Conservation (phyloP, 306 rosid genomes). For the Cicer chorassanicum region DNA sequence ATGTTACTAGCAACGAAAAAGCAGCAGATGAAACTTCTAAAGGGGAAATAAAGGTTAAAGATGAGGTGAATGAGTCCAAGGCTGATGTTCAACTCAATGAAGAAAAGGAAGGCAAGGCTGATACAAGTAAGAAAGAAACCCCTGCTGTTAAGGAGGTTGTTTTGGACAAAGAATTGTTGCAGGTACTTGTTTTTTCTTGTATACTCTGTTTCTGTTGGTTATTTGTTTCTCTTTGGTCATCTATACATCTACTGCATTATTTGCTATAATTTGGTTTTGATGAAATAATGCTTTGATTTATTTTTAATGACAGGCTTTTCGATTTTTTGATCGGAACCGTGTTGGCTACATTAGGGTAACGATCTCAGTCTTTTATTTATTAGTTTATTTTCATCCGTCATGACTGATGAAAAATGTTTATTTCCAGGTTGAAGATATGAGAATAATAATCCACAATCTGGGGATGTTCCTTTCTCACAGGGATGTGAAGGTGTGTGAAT, state of each 20-base stretch:
- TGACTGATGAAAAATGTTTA: constrained; percentile 32
- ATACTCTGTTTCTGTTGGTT: not conserved
- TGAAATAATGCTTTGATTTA: constrained; percentile 30
- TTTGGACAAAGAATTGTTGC: constrained; percentile 79
- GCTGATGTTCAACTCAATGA: constrained; percentile 46
- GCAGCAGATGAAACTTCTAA: constrained; percentile 51
- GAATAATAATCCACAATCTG: constrained; percentile 76
- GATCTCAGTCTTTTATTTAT: not conserved
- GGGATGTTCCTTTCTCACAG: constrained; percentile 91
- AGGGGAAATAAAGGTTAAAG: constrained; percentile 52
- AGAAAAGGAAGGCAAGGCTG: constrained; percentile 57
- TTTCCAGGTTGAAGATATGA: constrained; percentile 94
- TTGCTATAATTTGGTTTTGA: not conserved
- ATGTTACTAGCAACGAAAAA: constrained; percentile 48
- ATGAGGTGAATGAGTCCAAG: constrained; percentile 52
- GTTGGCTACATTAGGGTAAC: constrained; percentile 87
- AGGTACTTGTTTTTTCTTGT: constrained; percentile 57
- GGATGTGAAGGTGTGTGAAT: constrained; percentile 85
- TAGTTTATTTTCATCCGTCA: constrained; percentile 10
- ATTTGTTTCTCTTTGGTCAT: constrained; percentile 23
- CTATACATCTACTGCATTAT: not conserved
- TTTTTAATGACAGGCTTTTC: constrained; percentile 74
- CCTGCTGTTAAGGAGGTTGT: constrained; percentile 55
- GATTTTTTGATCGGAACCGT: constrained; percentile 85
- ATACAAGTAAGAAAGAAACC: constrained; percentile 60